These are phyloP conservation scores for Colletotrichum musae DNA, from an alignment of 2,329 filamentous ascomycete species.

Conservation along the genomic window DNA sequence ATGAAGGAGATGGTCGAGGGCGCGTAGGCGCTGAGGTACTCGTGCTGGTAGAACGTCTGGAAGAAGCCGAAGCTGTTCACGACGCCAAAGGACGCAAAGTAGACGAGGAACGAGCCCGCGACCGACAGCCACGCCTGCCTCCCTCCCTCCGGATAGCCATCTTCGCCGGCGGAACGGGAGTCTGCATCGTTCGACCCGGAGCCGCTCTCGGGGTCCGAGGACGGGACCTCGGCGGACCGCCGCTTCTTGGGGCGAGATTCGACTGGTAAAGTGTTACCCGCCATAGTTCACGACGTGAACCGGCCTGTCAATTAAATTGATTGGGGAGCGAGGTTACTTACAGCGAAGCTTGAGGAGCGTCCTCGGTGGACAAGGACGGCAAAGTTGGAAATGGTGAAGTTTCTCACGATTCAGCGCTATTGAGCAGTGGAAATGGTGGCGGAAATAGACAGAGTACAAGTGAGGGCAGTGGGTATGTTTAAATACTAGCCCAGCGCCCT, in stretches of 20 bases:
- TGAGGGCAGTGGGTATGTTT: no score
- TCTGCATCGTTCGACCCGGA: background rate
- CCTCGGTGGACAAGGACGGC: constrained; percentile 2
- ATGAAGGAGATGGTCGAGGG: constrained; percentile 61
- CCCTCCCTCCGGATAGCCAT: constrained; percentile 13
- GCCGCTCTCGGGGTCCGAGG: background rate
- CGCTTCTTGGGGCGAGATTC: constrained; percentile 8
- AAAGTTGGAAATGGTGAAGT: background rate
- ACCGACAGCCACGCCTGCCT: constrained; percentile 30
- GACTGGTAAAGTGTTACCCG: constrained; percentile 18
- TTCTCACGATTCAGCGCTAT: no score
- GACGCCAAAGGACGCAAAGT: constrained; percentile 45
- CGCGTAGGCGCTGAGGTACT: constrained; percentile 49
- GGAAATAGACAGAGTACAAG: no score
- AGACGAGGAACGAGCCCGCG: constrained; percentile 34
- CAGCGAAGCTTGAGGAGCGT: background rate
- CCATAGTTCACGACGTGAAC: constrained; percentile 26
- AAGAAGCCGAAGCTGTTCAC: constrained; percentile 61
- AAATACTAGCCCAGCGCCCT: no score
- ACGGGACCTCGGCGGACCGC: background rate
- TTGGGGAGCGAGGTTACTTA: background rate
- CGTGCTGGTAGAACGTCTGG: constrained; percentile 59
- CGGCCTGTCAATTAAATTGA: constrained; percentile 13
- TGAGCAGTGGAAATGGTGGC: no score
- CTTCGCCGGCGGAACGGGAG: background rate